phyloP scores from a whole-genome alignment of 176 grass and related monocot species.

The Aegilops umbellulata region DNA sequence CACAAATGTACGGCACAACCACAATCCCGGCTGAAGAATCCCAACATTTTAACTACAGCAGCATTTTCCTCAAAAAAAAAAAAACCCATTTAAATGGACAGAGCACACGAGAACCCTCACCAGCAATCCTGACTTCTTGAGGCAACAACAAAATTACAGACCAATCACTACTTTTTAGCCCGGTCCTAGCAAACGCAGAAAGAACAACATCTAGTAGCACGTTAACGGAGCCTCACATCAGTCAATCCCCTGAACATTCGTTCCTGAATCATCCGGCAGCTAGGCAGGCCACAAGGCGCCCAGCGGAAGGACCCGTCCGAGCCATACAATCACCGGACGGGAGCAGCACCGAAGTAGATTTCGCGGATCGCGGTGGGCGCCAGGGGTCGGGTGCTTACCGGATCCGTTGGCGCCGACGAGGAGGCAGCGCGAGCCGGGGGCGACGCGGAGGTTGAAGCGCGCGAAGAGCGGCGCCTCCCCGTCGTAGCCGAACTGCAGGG shows the following conservation, averaged over 20 bases:
- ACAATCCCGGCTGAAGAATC: not conserved
- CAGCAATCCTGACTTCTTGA: not conserved
- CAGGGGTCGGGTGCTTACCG: constrained; percentile 29
- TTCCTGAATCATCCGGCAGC: not conserved
- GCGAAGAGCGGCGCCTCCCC: constrained; percentile 70
- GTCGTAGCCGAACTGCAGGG: constrained; percentile 84
- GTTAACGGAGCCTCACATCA: not conserved
- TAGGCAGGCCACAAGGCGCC: not conserved
- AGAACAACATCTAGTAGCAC: not conserved
- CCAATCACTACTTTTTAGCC: not conserved
- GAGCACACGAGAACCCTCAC: not conserved
- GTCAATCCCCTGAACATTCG: not conserved
- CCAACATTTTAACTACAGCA: not conserved
- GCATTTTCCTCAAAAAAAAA: not conserved
- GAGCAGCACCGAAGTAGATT: not conserved
- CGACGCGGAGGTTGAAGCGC: constrained; percentile 71
- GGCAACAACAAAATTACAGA: not conserved
- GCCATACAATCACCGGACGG: not conserved
- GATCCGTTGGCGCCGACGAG: constrained; percentile 93
- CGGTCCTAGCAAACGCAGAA: not conserved
- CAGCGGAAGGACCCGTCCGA: not conserved
- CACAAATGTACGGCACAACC: not conserved
- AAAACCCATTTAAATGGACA: not conserved
- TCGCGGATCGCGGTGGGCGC: not conserved
- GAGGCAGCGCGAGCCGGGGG: constrained; percentile 81